Evolutionary conservation across 2,329 filamentous ascomycete genomes (phyloP), one percentile per base, ranked within the genome.

Genomic region (Ceratocystis papillata): DNA sequence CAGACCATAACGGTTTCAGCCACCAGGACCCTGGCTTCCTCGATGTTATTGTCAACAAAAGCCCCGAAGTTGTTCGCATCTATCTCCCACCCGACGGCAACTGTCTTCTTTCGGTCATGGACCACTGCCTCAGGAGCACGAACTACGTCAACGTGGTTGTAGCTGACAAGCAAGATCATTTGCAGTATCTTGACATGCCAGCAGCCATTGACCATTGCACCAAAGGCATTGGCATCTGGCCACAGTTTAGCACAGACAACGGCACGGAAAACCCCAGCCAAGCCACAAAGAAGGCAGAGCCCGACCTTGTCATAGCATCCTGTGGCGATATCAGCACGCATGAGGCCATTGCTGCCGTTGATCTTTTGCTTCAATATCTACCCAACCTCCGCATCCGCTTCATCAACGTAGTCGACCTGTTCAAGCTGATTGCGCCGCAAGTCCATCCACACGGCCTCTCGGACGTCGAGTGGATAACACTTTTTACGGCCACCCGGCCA

Each of bases 121-220:
- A 90, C 72, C 88, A 92, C 76, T 91, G 88, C 73, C 79, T 92
- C 68, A 81, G 81, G 69, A 88, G 84, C 61, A 78, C 78, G 70
- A 91, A 90, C 79, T 91, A 92, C 73, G 88, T 92, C 76, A 92
- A 92, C 72, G 87, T 90, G 60, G 79, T 92, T 62, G 88, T 91
- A 0, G 83, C 88, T 59, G 88, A 91, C 76, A 92, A 92, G 77
- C 87, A 91, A 73, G 82, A 88, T 50, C 88, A 90, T 72, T 79
- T 90, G 25, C 88, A 91, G 72, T 91, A 84, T 74, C 81, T 90
- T n/a, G 76, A 79, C 70, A 89, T 89, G 82, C 84, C 90, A 1
- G 81, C 83, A 68, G 88, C 88, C 2, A 78, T 90, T 65, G 80
- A 83, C 68, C 88, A 92, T 76, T 92, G 88, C 78, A 87, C 85